Percentiles rank a stretch among this genome's conserved stretches.
Conservation (phyloP, 2,329 filamentous ascomycete species). For the Annulohypoxylon truncatum region DNA sequence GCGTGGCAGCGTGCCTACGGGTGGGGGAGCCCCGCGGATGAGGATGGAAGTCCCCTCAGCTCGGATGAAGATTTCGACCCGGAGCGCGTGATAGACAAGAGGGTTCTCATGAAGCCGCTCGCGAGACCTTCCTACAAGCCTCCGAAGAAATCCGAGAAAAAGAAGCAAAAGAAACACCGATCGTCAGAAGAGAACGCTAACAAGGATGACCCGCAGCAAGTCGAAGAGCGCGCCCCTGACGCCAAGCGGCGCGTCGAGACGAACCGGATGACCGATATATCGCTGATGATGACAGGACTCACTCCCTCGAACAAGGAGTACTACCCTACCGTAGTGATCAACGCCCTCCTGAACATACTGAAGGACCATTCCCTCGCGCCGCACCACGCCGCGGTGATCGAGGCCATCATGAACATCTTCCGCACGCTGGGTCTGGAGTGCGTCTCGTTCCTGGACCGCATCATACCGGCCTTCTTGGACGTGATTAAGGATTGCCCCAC, state of each 20-base stretch:
- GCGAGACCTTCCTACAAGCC: constrained; percentile 10
- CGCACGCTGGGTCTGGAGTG: constrained; percentile 95
- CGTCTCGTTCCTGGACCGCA: constrained; percentile 91
- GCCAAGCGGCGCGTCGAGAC: constrained; percentile 74
- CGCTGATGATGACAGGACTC: constrained; percentile 96
- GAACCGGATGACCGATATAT: constrained; percentile 86
- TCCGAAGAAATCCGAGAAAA: background rate
- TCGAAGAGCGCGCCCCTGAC: constrained; percentile 89
- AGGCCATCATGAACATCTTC: constrained; percentile 99
- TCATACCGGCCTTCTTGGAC: constrained; percentile 91
- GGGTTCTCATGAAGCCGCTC: constrained; percentile 10
- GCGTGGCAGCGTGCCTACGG: constrained; percentile 28
- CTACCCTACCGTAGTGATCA: constrained; percentile 97
- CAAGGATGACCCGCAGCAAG: constrained; percentile 65
- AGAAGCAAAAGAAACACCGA: background rate
- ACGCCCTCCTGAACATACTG: constrained; percentile 90
- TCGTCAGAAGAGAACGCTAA: constrained; percentile 37
- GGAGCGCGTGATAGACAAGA: constrained; percentile 2
- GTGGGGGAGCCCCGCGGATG: constrained; percentile 11
- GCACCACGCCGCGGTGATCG: constrained; percentile 93
- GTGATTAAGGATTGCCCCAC: constrained; percentile 86
- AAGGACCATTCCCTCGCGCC: constrained; percentile 90
- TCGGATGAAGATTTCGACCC: constrained; percentile 18
- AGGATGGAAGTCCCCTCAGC: constrained; percentile 32
- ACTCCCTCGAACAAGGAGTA: constrained; percentile 98